phyloP scores from a whole-genome alignment of 441 rosid genomes.

The Pelargonium citronellum region DNA sequence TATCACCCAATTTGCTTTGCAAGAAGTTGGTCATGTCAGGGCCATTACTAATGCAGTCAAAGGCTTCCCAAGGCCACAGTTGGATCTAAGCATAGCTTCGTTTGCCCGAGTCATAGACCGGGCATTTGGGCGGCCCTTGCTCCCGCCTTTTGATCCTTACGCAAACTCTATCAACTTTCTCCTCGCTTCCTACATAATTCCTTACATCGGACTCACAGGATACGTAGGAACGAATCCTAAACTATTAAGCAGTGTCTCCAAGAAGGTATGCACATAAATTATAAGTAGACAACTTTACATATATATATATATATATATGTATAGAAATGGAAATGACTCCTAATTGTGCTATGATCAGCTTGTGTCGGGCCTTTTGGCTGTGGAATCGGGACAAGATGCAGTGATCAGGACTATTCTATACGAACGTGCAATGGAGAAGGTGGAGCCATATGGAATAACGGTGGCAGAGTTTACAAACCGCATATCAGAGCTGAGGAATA shows the following conservation, averaged over 20 bases:
- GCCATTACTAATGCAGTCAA: conserved; percentile 55
- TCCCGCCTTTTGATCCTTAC: conserved; percentile 79
- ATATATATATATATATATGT: neutral
- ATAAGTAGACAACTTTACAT: neutral
- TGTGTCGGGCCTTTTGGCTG: conserved; percentile 71
- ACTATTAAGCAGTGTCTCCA: conserved; percentile 39
- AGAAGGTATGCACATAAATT: conserved; percentile 31
- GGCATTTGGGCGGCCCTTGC: conserved; percentile 46
- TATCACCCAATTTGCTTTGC: conserved; percentile 70
- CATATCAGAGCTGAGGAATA: conserved; percentile 57
- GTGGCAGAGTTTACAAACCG: conserved; percentile 60
- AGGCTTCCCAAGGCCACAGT: conserved; percentile 76
- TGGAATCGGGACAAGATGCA: conserved; percentile 83
- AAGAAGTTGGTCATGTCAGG: conserved; percentile 91
- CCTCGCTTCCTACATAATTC: conserved; percentile 67
- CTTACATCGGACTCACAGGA: conserved; percentile 80
- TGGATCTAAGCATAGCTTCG: conserved; percentile 52
- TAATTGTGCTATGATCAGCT: conserved; percentile 32
- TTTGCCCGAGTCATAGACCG: conserved; percentile 53
- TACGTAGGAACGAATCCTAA: conserved; percentile 72
- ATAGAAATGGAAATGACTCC: neutral
- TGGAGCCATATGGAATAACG: conserved; percentile 45
- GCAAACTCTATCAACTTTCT: conserved; percentile 51
- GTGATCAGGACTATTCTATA: conserved; percentile 59
- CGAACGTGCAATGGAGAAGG: conserved; percentile 29